Conservation (phyloP, 2,329 filamentous ascomycete species). For the Colletotrichum falcatum region DNA sequence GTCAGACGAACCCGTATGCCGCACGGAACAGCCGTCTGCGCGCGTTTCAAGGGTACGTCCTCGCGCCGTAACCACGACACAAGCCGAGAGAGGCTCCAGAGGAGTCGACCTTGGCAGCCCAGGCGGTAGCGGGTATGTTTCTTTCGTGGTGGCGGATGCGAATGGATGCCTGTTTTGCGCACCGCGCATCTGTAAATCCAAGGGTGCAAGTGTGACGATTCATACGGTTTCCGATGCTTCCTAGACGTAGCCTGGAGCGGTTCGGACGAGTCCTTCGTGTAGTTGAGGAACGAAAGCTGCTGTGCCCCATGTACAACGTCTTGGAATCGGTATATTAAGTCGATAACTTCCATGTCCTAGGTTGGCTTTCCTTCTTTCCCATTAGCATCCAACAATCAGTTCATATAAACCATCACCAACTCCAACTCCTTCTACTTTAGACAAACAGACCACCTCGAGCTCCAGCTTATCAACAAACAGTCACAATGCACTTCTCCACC, state of each 20-base stretch:
- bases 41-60: slow-evolving; percentile 36
- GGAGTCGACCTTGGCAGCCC: not conserved
- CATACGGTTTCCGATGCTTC: slow-evolving; percentile 3
- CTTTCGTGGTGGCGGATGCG: not conserved
- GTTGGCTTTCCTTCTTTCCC: not conserved
- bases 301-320: slow-evolving; percentile 2
- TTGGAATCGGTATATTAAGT: slow-evolving; percentile 28
- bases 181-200: not conserved
- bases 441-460: not conserved
- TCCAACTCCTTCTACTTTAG: not conserved
- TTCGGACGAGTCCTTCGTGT: slow-evolving; percentile 31
- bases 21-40: slow-evolving; percentile 16
- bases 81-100: slow-evolving; percentile 2
- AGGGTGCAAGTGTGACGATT: slow-evolving; percentile 6
- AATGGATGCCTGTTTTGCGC: slow-evolving; percentile 20
- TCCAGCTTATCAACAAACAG: slow-evolving; percentile 14
- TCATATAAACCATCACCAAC: not conserved
- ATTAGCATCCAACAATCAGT: slow-evolving; percentile 22
- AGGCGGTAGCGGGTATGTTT: not conserved
- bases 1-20: slow-evolving; percentile 15
- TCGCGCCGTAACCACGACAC: slow-evolving; percentile 9
- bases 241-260: not conserved
- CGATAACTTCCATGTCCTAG: not conserved
- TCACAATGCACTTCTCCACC: slow-evolving; percentile 47
- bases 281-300: too few relatives aligned